phyloP scores from a whole-genome alignment of 2,329 filamentous ascomycete species.

The Exserohilum turcica region DNA sequence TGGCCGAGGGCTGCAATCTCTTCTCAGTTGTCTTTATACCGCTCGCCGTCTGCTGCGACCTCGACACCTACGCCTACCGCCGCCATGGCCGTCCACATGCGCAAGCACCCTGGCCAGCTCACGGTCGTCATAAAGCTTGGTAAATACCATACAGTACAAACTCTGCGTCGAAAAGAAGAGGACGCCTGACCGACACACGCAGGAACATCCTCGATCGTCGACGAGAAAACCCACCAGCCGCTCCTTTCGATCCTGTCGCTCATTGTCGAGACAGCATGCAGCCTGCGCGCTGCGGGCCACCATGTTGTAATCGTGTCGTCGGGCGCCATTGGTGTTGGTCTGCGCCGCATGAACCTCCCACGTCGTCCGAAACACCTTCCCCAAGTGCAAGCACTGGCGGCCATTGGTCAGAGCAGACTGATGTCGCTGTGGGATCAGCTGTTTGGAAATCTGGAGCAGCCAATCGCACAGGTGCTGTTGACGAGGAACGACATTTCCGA shows the following conservation, averaged over 20 bases:
- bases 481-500: conserved; percentile 97
- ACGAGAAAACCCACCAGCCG: conserved; percentile 93
- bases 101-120: conserved; percentile 62
- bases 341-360: conserved; percentile 86
- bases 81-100: conserved; percentile 44
- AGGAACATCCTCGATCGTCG: conserved; percentile 99
- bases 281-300: conserved; percentile 87
- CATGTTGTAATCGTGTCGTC: conserved; percentile 96
- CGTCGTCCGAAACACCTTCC: conserved; percentile 89
- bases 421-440: conserved; percentile 96
- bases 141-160: conserved; percentile 51
- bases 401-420: conserved; percentile 92
- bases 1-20: background rate
- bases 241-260: conserved; percentile 86
- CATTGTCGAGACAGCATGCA: conserved; percentile 92
- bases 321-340: conserved; percentile 91
- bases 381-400: conserved; percentile 88
- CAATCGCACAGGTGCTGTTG: conserved; percentile 90
- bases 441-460: conserved; percentile 85
- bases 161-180: conserved; percentile 22
- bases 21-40: background rate
- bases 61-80: background rate
- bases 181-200: conserved; percentile 37
- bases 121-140: conserved; percentile 88
- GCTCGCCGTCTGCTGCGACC: background rate